Percentiles rank a stretch among this genome's conserved stretches.
Evolutionary conservation across 495 filamentous ascomycete species (phyloP).

Genomic region (Aspergillus nidulans): DNA sequence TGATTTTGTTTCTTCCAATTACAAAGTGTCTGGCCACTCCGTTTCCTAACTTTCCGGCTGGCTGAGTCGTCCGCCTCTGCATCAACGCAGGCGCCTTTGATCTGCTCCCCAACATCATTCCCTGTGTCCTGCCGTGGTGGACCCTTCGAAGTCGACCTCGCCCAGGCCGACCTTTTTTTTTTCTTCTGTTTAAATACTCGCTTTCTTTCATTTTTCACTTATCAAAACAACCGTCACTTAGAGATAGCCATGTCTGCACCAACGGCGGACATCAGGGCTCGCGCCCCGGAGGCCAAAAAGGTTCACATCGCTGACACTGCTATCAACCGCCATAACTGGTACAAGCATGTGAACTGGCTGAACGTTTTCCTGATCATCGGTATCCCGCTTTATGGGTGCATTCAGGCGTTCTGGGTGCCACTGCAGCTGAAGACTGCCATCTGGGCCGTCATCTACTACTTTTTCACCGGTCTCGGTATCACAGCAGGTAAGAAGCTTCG

Average conservation of each 20-base stretch:
- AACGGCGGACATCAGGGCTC: constrained; percentile 32
- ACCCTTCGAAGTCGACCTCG: constrained; percentile 10
- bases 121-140: constrained; percentile 8
- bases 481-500: constrained; percentile 60
- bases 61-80: constrained; percentile 7
- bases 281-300: constrained; percentile 45
- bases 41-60: constrained; percentile 4
- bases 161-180: constrained; percentile 6
- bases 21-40: constrained; percentile 12
- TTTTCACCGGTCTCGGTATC: constrained; percentile 84
- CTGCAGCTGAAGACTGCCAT: constrained; percentile 69
- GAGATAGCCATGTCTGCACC: constrained; percentile 34
- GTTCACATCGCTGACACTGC: constrained; percentile 57
- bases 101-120: constrained; percentile 21
- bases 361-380: constrained; percentile 84
- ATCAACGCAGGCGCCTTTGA: constrained; percentile 1
- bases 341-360: constrained; percentile 96
- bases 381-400: constrained; percentile 71
- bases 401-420: constrained; percentile 79
- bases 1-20: constrained; percentile 5
- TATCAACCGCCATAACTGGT: constrained; percentile 85
- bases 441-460: constrained; percentile 87
- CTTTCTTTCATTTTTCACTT: background rate
- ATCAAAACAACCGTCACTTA: background rate
- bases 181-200: constrained; percentile 9